Base-by-base conservation (phyloP, 2,329 filamentous ascomycete genomes). In the Ploettnerulaceae sp. region DNA sequence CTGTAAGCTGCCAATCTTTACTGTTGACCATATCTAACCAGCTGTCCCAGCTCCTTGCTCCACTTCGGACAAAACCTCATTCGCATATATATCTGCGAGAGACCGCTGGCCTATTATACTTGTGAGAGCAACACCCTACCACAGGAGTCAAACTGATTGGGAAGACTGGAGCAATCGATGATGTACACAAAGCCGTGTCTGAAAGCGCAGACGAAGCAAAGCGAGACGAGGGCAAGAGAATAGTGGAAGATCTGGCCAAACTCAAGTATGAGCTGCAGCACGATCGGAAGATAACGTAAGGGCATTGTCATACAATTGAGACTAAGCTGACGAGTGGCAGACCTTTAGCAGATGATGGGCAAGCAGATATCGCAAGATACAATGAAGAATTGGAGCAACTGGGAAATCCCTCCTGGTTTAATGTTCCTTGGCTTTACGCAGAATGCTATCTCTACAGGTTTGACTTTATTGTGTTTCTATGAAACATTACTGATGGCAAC, bases 251-350 rank as follows among this genome's bases (percentile, higher is more conserved):
- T 56, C 74, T 98, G 9, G 84, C 84, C 4, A 78, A 75, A 55
- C 75, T 98, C 60, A 98, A 98, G 70, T 96, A 97, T 69, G 91
- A 97, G 69, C 71, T 97, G 34, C 87, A 95, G 65, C 93, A 98
- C 64, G 82, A 96, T 66, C 81, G 89, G 33, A 72, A 79, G 53
- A 68, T 97, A 58, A 83, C 77, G 86, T 91, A 73, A 53, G 77
- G 61, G 47, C 11, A 7, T 15, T 7, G 4, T 6, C 4, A 7
- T n/a, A 32, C 18, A 32, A n/a, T 24, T n/a, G 22, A 7, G 18
- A 5, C 24, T 14, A 3, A 76, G 53, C 68, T 96, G 57, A 83
- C 74, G 82, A 86, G 71, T 54, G n/a, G 74, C 17, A 65, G 63
- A n/a, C 61, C 60, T 22, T 45, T 66, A 3, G 51, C 48, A 12